Percentiles rank a stretch among this genome's conserved stretches.
Conservation (phyloP, 345 rosid species). For the Theobroma cacao region DNA sequence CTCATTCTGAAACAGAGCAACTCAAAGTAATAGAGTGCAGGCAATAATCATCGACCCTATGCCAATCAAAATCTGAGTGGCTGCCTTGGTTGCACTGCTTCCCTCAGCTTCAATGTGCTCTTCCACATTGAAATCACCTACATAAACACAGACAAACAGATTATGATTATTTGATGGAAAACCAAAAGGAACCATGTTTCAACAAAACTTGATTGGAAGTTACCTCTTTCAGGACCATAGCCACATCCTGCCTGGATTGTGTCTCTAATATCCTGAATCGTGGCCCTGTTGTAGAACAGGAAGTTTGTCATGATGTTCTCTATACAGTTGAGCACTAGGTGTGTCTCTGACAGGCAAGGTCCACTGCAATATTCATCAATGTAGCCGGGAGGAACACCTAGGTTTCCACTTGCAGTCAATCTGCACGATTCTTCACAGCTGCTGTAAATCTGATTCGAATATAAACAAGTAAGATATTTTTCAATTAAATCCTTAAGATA, state of each 20-base stretch:
- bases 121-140: conserved; percentile 68
- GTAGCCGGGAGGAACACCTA: conserved; percentile 46
- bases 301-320: conserved; percentile 55
- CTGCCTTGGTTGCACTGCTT: conserved; percentile 29
- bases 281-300: conserved; percentile 68
- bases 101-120: conserved; percentile 57
- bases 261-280: conserved; percentile 49
- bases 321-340: conserved; percentile 67
- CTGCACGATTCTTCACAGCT: conserved; percentile 65
- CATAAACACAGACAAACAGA: background rate
- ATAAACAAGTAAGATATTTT: background rate
- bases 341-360: conserved; percentile 72
- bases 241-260: conserved; percentile 74
- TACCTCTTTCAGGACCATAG: conserved; percentile 72
- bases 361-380: conserved; percentile 63
- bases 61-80: conserved; percentile 26
- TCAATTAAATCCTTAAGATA: background rate
- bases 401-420: conserved; percentile 58
- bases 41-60: conserved; percentile 35
- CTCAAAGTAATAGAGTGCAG: conserved; percentile 20
- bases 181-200: conserved; percentile 4
- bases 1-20: background rate
- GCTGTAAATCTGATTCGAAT: conserved; percentile 52
- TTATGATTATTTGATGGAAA: background rate
- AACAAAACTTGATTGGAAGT: background rate